phyloP scores from a whole-genome alignment of 2,329 filamentous ascomycete species.

The Mycogone perniciosa region DNA sequence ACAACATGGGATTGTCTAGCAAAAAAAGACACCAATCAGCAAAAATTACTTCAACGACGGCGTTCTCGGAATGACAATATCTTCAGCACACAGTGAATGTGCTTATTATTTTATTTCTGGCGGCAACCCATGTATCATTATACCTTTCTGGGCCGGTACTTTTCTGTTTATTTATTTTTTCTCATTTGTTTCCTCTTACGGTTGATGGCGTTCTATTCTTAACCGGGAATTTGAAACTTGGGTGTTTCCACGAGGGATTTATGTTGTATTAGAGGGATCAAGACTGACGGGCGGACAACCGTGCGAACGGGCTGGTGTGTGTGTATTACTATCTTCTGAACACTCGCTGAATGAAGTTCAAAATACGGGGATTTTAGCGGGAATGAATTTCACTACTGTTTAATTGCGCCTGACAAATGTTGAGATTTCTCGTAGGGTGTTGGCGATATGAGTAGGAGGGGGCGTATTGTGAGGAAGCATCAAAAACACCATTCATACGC shows the following conservation, averaged over 20 bases:
- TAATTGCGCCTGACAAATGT: not conserved
- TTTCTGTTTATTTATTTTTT: not conserved
- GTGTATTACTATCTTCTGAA: conserved; percentile 8
- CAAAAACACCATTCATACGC: not conserved
- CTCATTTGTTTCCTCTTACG: not conserved
- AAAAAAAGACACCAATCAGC: not conserved
- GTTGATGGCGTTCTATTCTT: not conserved
- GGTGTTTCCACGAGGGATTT: not conserved
- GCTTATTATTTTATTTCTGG: conserved; percentile 8
- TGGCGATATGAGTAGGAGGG: not conserved
- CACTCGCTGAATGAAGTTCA: conserved; percentile 3
- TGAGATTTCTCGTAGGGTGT: not conserved
- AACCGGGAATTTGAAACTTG: not conserved
- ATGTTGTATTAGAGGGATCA: not conserved
- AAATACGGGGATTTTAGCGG: not conserved
- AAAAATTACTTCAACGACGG: not conserved
- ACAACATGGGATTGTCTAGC: not conserved
- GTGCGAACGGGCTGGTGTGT: not conserved
- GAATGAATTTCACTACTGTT: not conserved
- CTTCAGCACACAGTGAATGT: not conserved
- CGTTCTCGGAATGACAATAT: conserved; percentile 8
- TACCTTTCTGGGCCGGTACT: conserved; percentile 1
- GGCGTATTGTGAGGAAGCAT: not conserved
- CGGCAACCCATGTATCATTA: conserved; percentile 30
- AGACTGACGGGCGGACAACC: not conserved